A percentile compares a stretch with the other conserved stretches of the same genome.
Evolutionary conservation across 1,284 basidiomycete genomes (phyloP).

Genomic region (Tranzscheliella williamsii): DNA sequence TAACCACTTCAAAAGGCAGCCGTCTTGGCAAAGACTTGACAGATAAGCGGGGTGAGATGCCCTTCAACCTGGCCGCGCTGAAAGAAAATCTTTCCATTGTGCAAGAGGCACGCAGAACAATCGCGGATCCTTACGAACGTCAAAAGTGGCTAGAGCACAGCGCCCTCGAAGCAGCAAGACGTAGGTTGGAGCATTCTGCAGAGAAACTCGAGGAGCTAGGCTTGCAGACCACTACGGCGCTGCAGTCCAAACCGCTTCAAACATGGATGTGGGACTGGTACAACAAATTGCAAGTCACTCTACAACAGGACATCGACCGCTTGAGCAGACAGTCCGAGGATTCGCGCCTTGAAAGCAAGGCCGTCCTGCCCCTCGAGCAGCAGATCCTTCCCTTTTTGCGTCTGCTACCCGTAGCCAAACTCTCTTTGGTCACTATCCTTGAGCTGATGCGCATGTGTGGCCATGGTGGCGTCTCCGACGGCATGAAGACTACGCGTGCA

Average conservation of each 20-base stretch:
- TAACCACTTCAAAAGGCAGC: slow-evolving; percentile 23
- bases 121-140: slow-evolving; percentile 51
- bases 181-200: slow-evolving; percentile 47
- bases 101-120: slow-evolving; percentile 38
- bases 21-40: slow-evolving; percentile 21
- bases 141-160: slow-evolving; percentile 59
- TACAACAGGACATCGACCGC: slow-evolving; percentile 36
- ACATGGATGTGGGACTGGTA: slow-evolving; percentile 60
- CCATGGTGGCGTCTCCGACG: slow-evolving; percentile 75
- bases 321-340: slow-evolving; percentile 11
- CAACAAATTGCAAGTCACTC: slow-evolving; percentile 39
- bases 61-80: slow-evolving; percentile 51
- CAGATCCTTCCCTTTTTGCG: slow-evolving; percentile 70
- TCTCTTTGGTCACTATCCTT: slow-evolving; percentile 86
- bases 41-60: slow-evolving; percentile 30
- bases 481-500: slow-evolving; percentile 87
- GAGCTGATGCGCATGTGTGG: slow-evolving; percentile 85
- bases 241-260: slow-evolving; percentile 52
- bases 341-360: slow-evolving; percentile 2
- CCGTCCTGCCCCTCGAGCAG: slow-evolving; percentile 25
- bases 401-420: slow-evolving; percentile 75
- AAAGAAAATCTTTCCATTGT: slow-evolving; percentile 54
- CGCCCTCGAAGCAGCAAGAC: slow-evolving; percentile 54
- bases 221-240: slow-evolving; percentile 31
- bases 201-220: slow-evolving; percentile 51